phyloP scores from a whole-genome alignment of 1,139 yeast species.

The Kodamaea arcana region DNA sequence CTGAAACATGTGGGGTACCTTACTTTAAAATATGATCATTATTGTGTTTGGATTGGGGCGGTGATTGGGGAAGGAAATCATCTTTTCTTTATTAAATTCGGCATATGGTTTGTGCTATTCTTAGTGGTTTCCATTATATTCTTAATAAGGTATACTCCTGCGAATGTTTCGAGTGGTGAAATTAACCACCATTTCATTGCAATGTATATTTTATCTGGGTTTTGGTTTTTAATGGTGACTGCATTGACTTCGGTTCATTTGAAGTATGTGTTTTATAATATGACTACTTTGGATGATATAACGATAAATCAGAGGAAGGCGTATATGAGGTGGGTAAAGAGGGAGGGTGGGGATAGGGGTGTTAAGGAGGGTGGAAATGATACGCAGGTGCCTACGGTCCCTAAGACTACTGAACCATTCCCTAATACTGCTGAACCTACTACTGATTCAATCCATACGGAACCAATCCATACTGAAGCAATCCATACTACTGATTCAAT shows the following conservation, averaged over 20 bases:
- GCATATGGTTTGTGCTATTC: slow-evolving; percentile 29
- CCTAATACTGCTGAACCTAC: too few species aligned
- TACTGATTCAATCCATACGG: too few species aligned
- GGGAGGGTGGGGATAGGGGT: slow-evolving; percentile 9
- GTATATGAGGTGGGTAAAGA: slow-evolving; percentile 19
- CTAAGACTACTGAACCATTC: too few species aligned
- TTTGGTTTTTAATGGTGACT: slow-evolving; percentile 40
- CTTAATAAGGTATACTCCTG: slow-evolving; percentile 24
- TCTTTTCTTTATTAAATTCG: slow-evolving; percentile 46
- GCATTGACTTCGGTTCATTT: slow-evolving; percentile 35
- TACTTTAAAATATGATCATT: slow-evolving; percentile 62
- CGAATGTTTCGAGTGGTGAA: slow-evolving; percentile 17
- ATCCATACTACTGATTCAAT: too few species aligned
- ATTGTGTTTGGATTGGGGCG: slow-evolving; percentile 60
- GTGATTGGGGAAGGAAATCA: slow-evolving; percentile 57
- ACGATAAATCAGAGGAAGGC: slow-evolving; percentile 21
- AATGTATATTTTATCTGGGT: slow-evolving; percentile 32
- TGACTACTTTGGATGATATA: slow-evolving; percentile 37
- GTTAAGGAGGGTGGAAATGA: too few species aligned
- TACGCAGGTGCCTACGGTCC: too few species aligned
- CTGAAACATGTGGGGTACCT: slow-evolving; percentile 44
- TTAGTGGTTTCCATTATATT: slow-evolving; percentile 28
- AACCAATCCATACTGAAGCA: too few species aligned
- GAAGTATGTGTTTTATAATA: slow-evolving; percentile 35
- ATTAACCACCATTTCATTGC: slow-evolving; percentile 47